phyloP scores from a whole-genome alignment of 805 yeast species.

The Vanderwaltozyma yarrowii region DNA sequence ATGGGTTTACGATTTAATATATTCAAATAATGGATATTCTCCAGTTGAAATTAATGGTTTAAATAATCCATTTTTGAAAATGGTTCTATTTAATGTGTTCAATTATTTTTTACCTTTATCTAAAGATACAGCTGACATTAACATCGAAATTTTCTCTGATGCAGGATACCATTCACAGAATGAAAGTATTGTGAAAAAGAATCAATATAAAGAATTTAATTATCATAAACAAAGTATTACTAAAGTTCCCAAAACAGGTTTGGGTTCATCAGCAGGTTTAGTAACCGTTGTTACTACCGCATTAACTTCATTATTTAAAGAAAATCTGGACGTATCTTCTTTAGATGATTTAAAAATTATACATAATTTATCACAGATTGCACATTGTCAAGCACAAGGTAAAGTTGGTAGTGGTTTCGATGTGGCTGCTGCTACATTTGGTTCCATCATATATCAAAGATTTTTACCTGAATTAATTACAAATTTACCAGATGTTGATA shows the following conservation, averaged over 20 bases:
- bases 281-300: conserved; percentile 74
- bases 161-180: conserved; percentile 80
- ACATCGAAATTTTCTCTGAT: conserved; percentile 68
- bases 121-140: conserved; percentile 25
- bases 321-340: conserved; percentile 26
- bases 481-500: conserved; percentile 21
- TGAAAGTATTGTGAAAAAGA: conserved; percentile 29
- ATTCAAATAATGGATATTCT: conserved; percentile 8
- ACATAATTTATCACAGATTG: conserved; percentile 79
- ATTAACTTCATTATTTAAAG: conserved; percentile 39
- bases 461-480: conserved; percentile 50
- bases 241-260: conserved; percentile 83
- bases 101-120: conserved; percentile 37
- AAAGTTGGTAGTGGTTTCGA: conserved; percentile 97
- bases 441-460: conserved; percentile 73
- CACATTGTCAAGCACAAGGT: conserved; percentile 90
- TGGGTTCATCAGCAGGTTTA: conserved; percentile 93
- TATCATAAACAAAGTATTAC: conserved; percentile 52
- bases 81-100: conserved; percentile 46
- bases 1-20: conserved; percentile 47
- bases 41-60: conserved; percentile 27
- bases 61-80: conserved; percentile 65
- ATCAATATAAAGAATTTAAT: conserved; percentile 38
- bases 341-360: conserved; percentile 29
- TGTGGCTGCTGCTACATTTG: conserved; percentile 90